These are phyloP conservation scores for Phaffia australis DNA, from an alignment of 768 basidiomycete genomes.

Conservation along the genomic window DNA sequence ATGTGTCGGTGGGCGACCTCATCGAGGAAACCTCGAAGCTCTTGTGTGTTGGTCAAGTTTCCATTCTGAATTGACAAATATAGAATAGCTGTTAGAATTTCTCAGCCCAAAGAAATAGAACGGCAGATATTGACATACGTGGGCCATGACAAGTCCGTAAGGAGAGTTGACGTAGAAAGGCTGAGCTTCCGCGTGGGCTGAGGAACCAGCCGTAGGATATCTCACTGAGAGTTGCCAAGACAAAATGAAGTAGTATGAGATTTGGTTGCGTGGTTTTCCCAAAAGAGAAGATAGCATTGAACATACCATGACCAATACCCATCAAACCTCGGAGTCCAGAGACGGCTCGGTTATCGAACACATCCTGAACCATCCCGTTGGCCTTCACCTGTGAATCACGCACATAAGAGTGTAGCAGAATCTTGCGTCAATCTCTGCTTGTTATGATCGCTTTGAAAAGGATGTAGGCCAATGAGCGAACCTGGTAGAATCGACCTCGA, in stretches of 20 bases:
- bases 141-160: constrained; percentile 94
- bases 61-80: constrained; percentile 60
- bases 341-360: constrained; percentile 73
- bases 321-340: constrained; percentile 75
- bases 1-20: constrained; percentile 94
- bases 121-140: constrained; percentile 49
- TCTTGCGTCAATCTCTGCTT: neutral
- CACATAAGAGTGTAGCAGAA: neutral
- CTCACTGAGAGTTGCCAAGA: constrained; percentile 51
- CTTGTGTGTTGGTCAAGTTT: constrained; percentile 84
- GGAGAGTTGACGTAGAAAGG: constrained; percentile 99
- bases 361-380: constrained; percentile 97
- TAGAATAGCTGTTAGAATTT: neutral
- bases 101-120: neutral
- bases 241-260: constrained; percentile 2
- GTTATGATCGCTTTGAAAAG: neutral
- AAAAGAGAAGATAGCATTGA: neutral
- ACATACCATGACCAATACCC: constrained; percentile 91
- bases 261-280: neutral
- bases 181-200: constrained; percentile 92
- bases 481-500: constrained; percentile 91
- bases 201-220: constrained; percentile 96
- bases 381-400: constrained; percentile 50
- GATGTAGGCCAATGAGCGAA: constrained; percentile 32
- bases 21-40: constrained; percentile 86